phyloP scores from a whole-genome alignment of 2,329 filamentous ascomycete genomes.

The Sclerotinia nivalis region DNA sequence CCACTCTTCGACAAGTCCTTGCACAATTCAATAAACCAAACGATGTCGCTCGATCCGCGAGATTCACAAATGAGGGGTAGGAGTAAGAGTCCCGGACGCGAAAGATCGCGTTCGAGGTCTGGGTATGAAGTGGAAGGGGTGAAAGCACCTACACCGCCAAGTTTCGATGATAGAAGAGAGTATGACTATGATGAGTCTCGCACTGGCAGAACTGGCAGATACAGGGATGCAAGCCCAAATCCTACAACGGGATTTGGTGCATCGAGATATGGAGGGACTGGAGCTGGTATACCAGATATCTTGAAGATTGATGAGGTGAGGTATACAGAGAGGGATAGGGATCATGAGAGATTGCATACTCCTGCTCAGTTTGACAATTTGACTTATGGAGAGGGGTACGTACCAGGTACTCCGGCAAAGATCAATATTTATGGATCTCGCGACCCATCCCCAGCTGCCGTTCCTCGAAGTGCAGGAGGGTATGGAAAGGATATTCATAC shows the following conservation, averaged over 20 bases:
- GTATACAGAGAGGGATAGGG: slow-evolving; percentile 15
- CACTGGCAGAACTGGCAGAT: slow-evolving; percentile 1
- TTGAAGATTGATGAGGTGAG: slow-evolving; percentile 19
- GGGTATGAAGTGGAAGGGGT: slow-evolving; percentile 24
- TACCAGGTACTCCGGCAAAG: slow-evolving; percentile 14
- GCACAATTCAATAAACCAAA: background rate
- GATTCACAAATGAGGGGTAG: slow-evolving; percentile 36
- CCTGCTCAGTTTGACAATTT: slow-evolving; percentile 10
- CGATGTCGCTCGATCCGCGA: slow-evolving; percentile 40
- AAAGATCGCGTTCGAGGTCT: slow-evolving; percentile 32
- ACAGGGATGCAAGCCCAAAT: slow-evolving; percentile 2
- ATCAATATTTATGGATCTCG: slow-evolving; percentile 22
- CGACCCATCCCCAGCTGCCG: slow-evolving; percentile 1
- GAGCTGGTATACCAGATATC: slow-evolving; percentile 26
- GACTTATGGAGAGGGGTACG: slow-evolving; percentile 20
- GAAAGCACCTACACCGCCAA: slow-evolving; percentile 28
- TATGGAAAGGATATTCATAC: slow-evolving; percentile 12
- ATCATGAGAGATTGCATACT: slow-evolving; percentile 11
- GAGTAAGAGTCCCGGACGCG: slow-evolving; percentile 38
- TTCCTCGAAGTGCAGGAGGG: background rate
- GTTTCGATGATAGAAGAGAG: slow-evolving; percentile 26
- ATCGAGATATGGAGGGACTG: slow-evolving; percentile 4
- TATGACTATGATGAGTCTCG: slow-evolving; percentile 22
- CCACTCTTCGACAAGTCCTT: background rate
- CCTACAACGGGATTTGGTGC: background rate